phyloP scores from a whole-genome alignment of 1,284 basidiomycete genomes.

The Heliocybe sulcata region DNA sequence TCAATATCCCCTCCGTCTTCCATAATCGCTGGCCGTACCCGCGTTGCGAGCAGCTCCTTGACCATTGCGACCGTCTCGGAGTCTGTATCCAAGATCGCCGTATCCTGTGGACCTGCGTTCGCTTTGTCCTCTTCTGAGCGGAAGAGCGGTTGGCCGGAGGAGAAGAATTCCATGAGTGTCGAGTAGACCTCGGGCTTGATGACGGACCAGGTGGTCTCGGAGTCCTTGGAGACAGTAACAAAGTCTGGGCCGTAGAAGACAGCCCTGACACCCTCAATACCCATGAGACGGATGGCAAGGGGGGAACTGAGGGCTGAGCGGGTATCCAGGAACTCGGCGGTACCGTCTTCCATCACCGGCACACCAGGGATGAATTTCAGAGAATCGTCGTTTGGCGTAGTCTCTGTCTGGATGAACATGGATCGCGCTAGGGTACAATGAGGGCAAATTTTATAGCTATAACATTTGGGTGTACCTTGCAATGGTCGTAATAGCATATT shows the following conservation, averaged over 20 bases:
- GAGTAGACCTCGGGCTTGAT: constrained; percentile 99
- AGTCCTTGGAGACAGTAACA: constrained; percentile 92
- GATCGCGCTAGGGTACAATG: constrained; percentile 52
- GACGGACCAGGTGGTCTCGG: constrained; percentile 81
- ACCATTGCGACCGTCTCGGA: constrained; percentile 99
- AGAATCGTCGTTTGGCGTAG: constrained; percentile 95
- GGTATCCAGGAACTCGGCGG: constrained; percentile 92
- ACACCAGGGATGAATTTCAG: constrained; percentile 97
- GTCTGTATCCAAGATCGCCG: constrained; percentile 92
- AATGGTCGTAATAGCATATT: constrained; percentile 11
- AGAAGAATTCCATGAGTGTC: constrained; percentile 97
- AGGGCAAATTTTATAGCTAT: not conserved
- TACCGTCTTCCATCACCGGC: constrained; percentile 80
- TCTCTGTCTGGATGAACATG: constrained; percentile 98
- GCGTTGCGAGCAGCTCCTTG: constrained; percentile 93
- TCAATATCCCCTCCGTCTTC: constrained; percentile 91
- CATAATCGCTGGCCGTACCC: constrained; percentile 95
- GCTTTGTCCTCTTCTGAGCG: constrained; percentile 71
- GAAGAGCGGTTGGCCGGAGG: constrained; percentile 83
- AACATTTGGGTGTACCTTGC: constrained; percentile 6
- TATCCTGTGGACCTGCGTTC: constrained; percentile 86
- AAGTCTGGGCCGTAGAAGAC: constrained; percentile 99
- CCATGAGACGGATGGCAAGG: constrained; percentile 89
- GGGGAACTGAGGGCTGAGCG: constrained; percentile 81
- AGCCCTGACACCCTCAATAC: constrained; percentile 82